Evolutionary conservation across 352 stramenopile genomes (phyloP), one percentile per base, ranked within the genome.

Genomic region (Blastocystis sp.): DNA sequence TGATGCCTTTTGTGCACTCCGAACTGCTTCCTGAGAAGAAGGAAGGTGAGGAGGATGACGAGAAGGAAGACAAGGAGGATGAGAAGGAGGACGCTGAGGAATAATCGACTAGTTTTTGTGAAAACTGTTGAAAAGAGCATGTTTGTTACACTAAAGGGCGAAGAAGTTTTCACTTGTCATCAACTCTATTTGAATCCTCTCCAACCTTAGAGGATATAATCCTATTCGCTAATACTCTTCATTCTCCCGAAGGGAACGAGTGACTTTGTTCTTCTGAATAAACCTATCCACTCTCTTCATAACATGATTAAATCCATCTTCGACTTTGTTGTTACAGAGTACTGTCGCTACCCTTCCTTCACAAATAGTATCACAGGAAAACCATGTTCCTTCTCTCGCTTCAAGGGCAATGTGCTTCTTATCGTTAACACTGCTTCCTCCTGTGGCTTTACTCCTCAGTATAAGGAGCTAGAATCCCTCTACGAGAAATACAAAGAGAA

Each of bases 371-470:
- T 80, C 37, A 64, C 54, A 22, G 69, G 69, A 51, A 17, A 51
- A 68, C 27, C 48, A 51, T 51, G n/a, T 22, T 1, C 48, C n/a
- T 64, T 80, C 37, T 59, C 69, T 53, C 13, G 58, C 15, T 66
- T 90, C 17, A 90, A 89, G 58, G 89, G 89, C 40, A 90, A 90
- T 42, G 88, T 91, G 9, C 58, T 91, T 48, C 27, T 91, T 7
- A 53, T 91, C 33, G 91, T 93, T 11, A 93, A 93, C 62, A 91
- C 93, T 9, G 91, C 91, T 1, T 90, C 80, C 56, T 51, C 90
- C 33, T 94, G 92, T 51, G 92, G 92, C 0, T 90, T 94, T 53
- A 94, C 92, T 30, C 75, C 87, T 33, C 91, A 94, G 44, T 94
- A 93, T 82, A 81, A 76, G 13, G 81, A 92, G 33, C 78, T 93